Evolutionary conservation across 371 early-diverging fungal species (phyloP).

Genomic region (Thermomucor indicae-seudaticae): DNA sequence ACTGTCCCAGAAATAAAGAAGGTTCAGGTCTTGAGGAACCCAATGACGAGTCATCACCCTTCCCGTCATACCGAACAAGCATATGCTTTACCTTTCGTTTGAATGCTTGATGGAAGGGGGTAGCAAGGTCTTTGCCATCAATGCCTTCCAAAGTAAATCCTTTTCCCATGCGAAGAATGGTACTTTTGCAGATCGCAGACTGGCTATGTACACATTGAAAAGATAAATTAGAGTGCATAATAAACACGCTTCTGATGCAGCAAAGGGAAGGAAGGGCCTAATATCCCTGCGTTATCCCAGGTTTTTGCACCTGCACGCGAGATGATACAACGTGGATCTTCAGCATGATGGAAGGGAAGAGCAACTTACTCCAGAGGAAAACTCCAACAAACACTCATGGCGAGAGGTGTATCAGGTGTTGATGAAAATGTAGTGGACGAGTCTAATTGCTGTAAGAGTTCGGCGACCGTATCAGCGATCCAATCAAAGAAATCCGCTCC

Average conservation of each 20-base stretch:
- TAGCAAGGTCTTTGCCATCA: slow-evolving; percentile 79
- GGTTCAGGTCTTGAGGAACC: no score
- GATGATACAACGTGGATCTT: neutral
- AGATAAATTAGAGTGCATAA: no score
- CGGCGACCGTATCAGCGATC: slow-evolving; percentile 64
- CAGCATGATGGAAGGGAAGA: neutral
- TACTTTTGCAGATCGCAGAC: slow-evolving; percentile 67
- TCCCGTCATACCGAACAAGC: neutral
- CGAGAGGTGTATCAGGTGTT: slow-evolving; percentile 21
- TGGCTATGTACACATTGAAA: slow-evolving; percentile 52
- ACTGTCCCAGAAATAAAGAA: slow-evolving; percentile 17
- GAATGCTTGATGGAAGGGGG: slow-evolving; percentile 71
- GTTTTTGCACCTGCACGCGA: no score
- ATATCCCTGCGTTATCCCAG: no score
- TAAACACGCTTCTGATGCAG: no score
- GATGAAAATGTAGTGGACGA: slow-evolving; percentile 11
- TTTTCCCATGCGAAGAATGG: slow-evolving; percentile 86
- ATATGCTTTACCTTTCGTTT: slow-evolving; percentile 50
- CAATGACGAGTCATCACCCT: no score
- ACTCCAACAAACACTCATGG: slow-evolving; percentile 46
- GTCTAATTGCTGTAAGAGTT: slow-evolving; percentile 20
- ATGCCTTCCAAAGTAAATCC: slow-evolving; percentile 75
- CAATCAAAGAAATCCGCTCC: slow-evolving; percentile 80
- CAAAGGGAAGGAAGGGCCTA: no score
- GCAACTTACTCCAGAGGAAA: slow-evolving; percentile 43